These are phyloP conservation scores for Fusarium brevicatenulatum DNA, from an alignment of 2,329 filamentous ascomycete genomes.

Conservation along the genomic window DNA sequence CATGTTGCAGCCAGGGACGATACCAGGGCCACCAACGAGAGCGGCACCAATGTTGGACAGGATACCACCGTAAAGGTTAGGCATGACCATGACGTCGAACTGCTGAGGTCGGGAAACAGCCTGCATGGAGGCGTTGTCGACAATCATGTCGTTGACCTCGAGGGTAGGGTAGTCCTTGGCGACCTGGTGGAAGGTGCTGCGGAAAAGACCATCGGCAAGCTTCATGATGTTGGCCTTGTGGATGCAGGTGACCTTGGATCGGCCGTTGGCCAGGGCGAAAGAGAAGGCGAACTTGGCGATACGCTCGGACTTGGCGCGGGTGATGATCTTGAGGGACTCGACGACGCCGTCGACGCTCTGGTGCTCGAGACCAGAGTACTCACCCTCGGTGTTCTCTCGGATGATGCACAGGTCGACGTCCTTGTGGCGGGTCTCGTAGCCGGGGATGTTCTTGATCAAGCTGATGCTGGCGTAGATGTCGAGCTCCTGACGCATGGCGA, in stretches of 20 bases:
- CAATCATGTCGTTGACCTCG: slow-evolving; percentile 99
- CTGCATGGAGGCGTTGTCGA: slow-evolving; percentile 99
- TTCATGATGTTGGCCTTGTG: slow-evolving; percentile 99
- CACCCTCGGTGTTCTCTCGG: slow-evolving; percentile 99
- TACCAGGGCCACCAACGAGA: slow-evolving; percentile 94
- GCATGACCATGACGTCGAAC: slow-evolving; percentile 99
- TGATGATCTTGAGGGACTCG: slow-evolving; percentile 99
- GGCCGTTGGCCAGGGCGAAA: slow-evolving; percentile 97
- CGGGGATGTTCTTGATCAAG: slow-evolving; percentile 99
- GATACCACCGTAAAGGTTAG: slow-evolving; percentile 98
- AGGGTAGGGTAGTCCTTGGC: slow-evolving; percentile 96
- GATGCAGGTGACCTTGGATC: slow-evolving; percentile 99
- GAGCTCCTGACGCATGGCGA: slow-evolving; percentile 97
- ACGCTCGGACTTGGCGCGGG: slow-evolving; percentile 97
- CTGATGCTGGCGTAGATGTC: slow-evolving; percentile 99
- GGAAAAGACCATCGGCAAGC: slow-evolving; percentile 97
- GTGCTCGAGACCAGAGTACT: slow-evolving; percentile 99
- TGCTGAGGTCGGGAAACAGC: slow-evolving; percentile 95
- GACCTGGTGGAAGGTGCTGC: slow-evolving; percentile 93
- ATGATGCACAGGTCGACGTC: slow-evolving; percentile 99
- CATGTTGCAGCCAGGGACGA: slow-evolving; percentile 99
- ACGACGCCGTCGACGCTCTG: slow-evolving; percentile 96
- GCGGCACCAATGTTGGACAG: slow-evolving; percentile 98
- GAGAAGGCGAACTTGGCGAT: slow-evolving; percentile 99
- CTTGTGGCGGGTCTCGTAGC: slow-evolving; percentile 96